Conservation (phyloP, 1,284 basidiomycete species). For the Rugosomyces carneus region DNA sequence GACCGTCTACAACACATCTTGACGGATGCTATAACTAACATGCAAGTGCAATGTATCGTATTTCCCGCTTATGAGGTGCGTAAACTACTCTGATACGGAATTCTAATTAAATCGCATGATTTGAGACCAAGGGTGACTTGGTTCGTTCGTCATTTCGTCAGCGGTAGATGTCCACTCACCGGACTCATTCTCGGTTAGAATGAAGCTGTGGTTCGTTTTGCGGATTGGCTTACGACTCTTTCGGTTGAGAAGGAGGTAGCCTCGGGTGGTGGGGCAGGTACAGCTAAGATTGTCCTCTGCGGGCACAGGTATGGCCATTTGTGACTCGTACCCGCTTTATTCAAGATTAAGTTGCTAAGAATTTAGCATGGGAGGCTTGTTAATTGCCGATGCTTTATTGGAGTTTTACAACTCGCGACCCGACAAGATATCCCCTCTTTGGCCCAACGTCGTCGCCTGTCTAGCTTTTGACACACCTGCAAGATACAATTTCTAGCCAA, state of each 20-base stretch:
- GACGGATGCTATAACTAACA: conserved; percentile 44
- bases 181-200: conserved; percentile 40
- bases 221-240: conserved; percentile 83
- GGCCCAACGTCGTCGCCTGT: conserved; percentile 79
- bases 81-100: neutral
- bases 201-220: conserved; percentile 76
- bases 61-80: conserved; percentile 88
- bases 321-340: neutral
- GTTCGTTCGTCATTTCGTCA: conserved; percentile 39
- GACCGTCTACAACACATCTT: conserved; percentile 74
- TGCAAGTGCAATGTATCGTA: conserved; percentile 65
- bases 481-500: conserved; percentile 24
- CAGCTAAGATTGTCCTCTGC: conserved; percentile 79
- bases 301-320: conserved; percentile 73
- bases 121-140: conserved; percentile 78
- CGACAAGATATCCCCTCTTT: conserved; percentile 60
- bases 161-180: neutral
- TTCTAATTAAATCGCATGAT: neutral
- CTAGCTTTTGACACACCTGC: conserved; percentile 91
- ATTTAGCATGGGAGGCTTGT: conserved; percentile 81
- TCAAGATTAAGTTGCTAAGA: conserved; percentile 3
- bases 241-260: conserved; percentile 77
- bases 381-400: conserved; percentile 80
- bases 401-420: conserved; percentile 64
- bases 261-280: conserved; percentile 67